Evolutionary conservation across 331 rosid species (phyloP), one percentile per base, ranked within the genome.

Genomic region (Prunus yedoensis): DNA sequence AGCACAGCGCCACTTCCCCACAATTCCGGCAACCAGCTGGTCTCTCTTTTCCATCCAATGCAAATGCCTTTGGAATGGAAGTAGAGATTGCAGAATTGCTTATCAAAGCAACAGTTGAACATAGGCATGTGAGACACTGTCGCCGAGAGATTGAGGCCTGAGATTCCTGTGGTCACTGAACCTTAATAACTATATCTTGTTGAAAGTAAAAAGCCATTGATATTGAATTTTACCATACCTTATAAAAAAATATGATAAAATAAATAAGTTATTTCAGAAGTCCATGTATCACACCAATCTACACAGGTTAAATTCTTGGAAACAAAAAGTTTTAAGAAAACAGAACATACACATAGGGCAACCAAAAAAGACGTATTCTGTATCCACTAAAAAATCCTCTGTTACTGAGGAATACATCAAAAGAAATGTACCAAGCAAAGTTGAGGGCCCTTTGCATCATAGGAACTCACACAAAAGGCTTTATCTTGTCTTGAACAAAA

Each of bases 1-100:
- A 94, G 87, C 70, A 94, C 85, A 49, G 97, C 93, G 14, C 99
- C 99, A 20, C 87, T 90, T 68, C 99, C 43, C 90, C 86, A 73
- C 99, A 94, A 65, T 94, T 94, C 83, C 97, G 83, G 75, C 99
- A 94, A 5, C 13, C 91, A 0, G 97, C 86, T 81, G 96, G 88
- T 82, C 66, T 89, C 45, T 93, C 91, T 62, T 67, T 85, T 18
- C 85, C 90, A 68, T 85, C 92, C 66, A 74, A 64, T 60, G 96
- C 90, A 20, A 18, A 59, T 63, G 96, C 93, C 27, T 80, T 77
- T 50, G 86, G 64, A 68, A 67, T 79, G 45, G 87, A 75, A 61
- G 45, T 21, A 13, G 88, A 47, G n/a, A 61, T 78, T 12, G 85
- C 80, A 78, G 23, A 71, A 75, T 64, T 70, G 81, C 71, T 71